Percentiles rank a stretch among this genome's conserved stretches.
Evolutionary conservation across 192 early-diverging fungal genomes (phyloP).

Genomic region (Linderina pennispora): DNA sequence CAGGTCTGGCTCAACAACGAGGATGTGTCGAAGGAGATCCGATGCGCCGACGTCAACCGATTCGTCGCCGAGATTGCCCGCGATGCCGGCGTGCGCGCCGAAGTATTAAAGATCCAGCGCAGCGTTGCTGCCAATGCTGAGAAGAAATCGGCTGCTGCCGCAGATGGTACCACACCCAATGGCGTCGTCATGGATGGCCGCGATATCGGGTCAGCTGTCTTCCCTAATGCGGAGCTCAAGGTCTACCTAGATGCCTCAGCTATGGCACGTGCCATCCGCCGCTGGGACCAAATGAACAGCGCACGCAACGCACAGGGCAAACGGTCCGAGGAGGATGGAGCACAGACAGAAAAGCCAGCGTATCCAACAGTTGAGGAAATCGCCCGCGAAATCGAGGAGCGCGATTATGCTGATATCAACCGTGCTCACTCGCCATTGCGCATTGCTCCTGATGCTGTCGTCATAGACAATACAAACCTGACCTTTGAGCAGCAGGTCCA

Average conservation of each 20-base stretch:
- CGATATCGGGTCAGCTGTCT: conserved; percentile 71
- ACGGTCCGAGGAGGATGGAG: background rate
- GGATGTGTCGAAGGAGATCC: conserved; percentile 61
- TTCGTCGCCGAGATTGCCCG: conserved; percentile 57
- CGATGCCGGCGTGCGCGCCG: conserved; percentile 49
- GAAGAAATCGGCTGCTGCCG: conserved; percentile 1
- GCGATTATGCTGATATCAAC: conserved; percentile 64
- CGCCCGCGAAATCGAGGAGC: conserved; percentile 53
- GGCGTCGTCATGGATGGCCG: conserved; percentile 85
- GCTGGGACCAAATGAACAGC: conserved; percentile 56
- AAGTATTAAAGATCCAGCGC: conserved; percentile 52
- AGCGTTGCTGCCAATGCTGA: conserved; percentile 40
- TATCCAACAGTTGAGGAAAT: conserved; percentile 50
- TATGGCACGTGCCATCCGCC: conserved; percentile 58
- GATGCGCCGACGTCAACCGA: conserved; percentile 50
- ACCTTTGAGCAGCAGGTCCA: conserved; percentile 65
- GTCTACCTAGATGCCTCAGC: conserved; percentile 65
- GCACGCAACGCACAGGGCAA: background rate
- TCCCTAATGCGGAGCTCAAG: conserved; percentile 73
- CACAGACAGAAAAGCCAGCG: background rate
- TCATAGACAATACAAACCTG: conserved; percentile 65
- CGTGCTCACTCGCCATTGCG: conserved; percentile 61
- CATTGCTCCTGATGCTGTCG: conserved; percentile 64
- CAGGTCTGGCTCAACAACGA: conserved; percentile 48
- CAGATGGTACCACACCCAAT: background rate